These are phyloP conservation scores for Chytriomyces confervae DNA, from an alignment of 192 early-diverging fungal genomes.

Conservation along the genomic window DNA sequence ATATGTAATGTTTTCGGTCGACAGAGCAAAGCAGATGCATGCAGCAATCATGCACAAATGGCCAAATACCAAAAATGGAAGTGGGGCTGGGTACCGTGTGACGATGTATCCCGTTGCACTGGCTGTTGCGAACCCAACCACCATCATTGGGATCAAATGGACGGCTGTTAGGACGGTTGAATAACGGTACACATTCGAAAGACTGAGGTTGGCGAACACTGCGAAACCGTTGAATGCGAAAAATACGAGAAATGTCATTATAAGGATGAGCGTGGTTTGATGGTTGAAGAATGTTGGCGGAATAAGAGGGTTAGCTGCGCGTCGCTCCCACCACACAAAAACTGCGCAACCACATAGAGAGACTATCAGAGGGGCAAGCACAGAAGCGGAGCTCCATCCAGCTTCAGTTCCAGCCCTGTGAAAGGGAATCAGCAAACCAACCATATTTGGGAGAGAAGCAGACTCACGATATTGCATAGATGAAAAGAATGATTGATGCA, in stretches of 20 bases:
- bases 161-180: conserved; percentile 19
- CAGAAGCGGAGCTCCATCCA: neutral
- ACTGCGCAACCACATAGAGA: neutral
- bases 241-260: conserved; percentile 12
- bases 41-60: conserved; percentile 11
- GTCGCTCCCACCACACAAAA: conserved; percentile 21
- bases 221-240: conserved; percentile 24
- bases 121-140: conserved; percentile 20
- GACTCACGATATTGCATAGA: conserved; percentile 35
- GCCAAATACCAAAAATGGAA: conserved; percentile 19
- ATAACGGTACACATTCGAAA: conserved; percentile 12
- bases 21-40: neutral
- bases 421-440: neutral
- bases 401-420: neutral
- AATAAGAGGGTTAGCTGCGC: neutral
- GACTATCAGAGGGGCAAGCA: conserved; percentile 1
- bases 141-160: conserved; percentile 28
- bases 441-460: neutral
- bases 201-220: conserved; percentile 10
- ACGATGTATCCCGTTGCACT: conserved; percentile 9
- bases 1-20: neutral
- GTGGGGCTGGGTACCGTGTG: conserved; percentile 5
- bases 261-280: conserved; percentile 2
- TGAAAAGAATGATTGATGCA: conserved; percentile 37
- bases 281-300: conserved; percentile 4